Evolutionary conservation across 768 basidiomycete species (phyloP).

Genomic region (Panus rudis): DNA sequence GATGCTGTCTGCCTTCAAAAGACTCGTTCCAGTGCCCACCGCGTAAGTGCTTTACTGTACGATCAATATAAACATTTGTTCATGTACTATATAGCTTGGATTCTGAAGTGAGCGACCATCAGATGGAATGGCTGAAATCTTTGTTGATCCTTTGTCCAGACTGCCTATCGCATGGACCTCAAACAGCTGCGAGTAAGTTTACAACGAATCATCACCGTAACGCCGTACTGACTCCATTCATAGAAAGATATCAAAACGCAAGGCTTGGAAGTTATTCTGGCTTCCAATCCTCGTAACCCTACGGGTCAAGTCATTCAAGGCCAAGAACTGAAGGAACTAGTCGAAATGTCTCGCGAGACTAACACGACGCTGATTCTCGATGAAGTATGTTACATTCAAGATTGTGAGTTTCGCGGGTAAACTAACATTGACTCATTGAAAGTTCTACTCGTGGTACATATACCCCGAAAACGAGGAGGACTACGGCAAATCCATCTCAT

Average conservation of each 20-base stretch:
- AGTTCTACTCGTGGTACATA: constrained; percentile 96
- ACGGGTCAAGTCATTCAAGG: constrained; percentile 89
- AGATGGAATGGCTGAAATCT: constrained; percentile 9
- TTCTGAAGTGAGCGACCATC: constrained; percentile 28
- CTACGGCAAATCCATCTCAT: constrained; percentile 71
- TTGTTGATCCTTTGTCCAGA: constrained; percentile 17
- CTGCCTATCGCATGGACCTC: constrained; percentile 72
- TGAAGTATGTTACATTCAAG: constrained; percentile 44
- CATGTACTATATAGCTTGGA: constrained; percentile 32
- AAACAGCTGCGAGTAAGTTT: constrained; percentile 73
- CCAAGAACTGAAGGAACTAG: constrained; percentile 75
- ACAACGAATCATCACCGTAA: constrained; percentile 2
- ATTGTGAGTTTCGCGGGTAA: background rate
- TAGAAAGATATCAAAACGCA: constrained; percentile 77
- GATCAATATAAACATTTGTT: constrained; percentile 5
- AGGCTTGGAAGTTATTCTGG: constrained; percentile 78
- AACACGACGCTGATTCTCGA: constrained; percentile 76
- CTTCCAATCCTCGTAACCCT: constrained; percentile 94
- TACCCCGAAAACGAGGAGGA: constrained; percentile 76
- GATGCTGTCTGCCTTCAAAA: constrained; percentile 77
- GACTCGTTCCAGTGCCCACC: constrained; percentile 87
- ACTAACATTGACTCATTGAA: constrained; percentile 5
- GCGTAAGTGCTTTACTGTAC: constrained; percentile 45
- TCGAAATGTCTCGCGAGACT: constrained; percentile 62
- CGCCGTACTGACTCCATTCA: background rate